These are phyloP conservation scores for Colletotrichum sp. DNA, from an alignment of 2,329 filamentous ascomycete species.

Conservation along the genomic window DNA sequence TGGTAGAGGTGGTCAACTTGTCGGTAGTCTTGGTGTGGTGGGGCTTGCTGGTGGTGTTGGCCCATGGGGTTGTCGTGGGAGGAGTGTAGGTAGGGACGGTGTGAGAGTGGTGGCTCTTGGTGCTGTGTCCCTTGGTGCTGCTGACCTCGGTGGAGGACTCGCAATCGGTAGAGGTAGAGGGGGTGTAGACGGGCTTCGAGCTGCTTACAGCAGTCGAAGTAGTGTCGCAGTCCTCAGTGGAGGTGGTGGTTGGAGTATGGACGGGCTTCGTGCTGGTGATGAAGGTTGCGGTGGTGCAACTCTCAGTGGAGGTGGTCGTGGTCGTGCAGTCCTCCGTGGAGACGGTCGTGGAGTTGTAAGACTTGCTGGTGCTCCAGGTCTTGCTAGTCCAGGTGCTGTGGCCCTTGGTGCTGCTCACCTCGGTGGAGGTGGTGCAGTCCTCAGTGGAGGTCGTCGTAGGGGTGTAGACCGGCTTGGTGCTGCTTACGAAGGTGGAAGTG, in stretches of 20 bases:
- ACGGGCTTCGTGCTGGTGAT: not conserved
- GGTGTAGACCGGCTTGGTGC: not conserved
- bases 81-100: slow-evolving; percentile 5
- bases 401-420: not conserved
- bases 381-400: not conserved
- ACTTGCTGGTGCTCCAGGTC: not conserved
- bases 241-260: not conserved
- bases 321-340: not conserved
- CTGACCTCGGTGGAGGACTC: not conserved
- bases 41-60: not conserved
- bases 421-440: not conserved
- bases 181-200: not conserved
- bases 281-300: not conserved
- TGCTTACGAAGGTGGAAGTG: not conserved
- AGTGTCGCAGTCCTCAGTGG: not conserved
- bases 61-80: not conserved
- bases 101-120: not conserved
- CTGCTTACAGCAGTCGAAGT: not conserved
- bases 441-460: not conserved
- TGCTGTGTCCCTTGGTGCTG: not conserved
- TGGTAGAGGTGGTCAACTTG: slow-evolving; percentile 21
- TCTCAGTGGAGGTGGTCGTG: not conserved
- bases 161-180: not conserved
- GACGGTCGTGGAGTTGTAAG: not conserved
- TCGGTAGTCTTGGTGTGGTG: slow-evolving; percentile 2